Base-by-base conservation (phyloP, 495 filamentous ascomycete genomes). In the Alectoria sarmentosa region DNA sequence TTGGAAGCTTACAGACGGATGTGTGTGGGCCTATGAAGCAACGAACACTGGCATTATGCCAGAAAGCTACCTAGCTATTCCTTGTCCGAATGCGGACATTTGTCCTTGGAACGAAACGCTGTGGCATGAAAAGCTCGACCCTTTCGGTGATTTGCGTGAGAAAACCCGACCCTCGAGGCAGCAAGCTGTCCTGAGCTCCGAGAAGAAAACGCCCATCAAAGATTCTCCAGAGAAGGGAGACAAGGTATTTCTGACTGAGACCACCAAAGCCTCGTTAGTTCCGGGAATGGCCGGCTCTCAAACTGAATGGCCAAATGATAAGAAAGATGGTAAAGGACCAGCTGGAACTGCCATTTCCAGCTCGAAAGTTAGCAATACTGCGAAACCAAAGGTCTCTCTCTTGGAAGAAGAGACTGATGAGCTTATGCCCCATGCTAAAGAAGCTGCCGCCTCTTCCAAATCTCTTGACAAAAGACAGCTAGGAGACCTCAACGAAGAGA, bases 1-100 rank as follows among this genome's bases (percentile, higher is more conserved):
- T 10, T 80, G 81, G 66, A 89, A 89, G 71, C 83, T 98, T 17
- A 89, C 93, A 0, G 92, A 96, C 64, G 95, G 93, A 28, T 98
- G 94, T 72, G 88, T 94, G 4, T 98, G 91, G 93, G 88, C 91
- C 3, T 98, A 98, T 72, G 85, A 90, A 68, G 80, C 82, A 23
- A 91, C 89, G 17, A 79, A 83, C 2, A 88, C 87, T 0, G 95
- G 93, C 6, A 90, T 98, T 67, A 96, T 96, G 92, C 92, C 94
- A 1, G 94, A 98, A 73, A 73, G 73, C 9, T 88, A 90, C 62
- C 71, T 72, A 8, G 74, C 88, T 0, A 68, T 92, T 32, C 82
- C 85, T 3, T 98, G 94, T 71, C 77, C 82, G n/a, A 79, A 86
- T 63, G 72, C 70, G 7, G 73, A 82, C 37, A 74, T 83, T 26